phyloP scores from a whole-genome alignment of 768 basidiomycete species.

The Mycena chlorophos region DNA sequence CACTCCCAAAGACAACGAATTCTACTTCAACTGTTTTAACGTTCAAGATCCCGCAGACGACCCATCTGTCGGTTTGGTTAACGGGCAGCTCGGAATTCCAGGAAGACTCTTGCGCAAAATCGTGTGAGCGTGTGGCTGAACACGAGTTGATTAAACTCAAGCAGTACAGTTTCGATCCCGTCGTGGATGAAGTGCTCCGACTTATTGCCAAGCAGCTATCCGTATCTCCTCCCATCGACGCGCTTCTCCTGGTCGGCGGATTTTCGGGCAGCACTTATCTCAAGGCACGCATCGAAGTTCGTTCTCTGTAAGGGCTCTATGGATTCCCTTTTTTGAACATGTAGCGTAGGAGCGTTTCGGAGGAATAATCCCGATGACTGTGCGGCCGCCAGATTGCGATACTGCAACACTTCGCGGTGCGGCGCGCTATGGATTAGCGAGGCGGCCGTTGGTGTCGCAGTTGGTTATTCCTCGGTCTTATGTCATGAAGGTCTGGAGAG shows the following conservation, averaged over 20 bases:
- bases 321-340: conserved; percentile 3
- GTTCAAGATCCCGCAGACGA: conserved; percentile 75
- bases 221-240: conserved; percentile 53
- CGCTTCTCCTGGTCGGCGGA: conserved; percentile 85
- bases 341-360: conserved; percentile 61
- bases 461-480: conserved; percentile 83
- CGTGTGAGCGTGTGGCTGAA: conserved; percentile 38
- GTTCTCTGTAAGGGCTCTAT: conserved; percentile 22
- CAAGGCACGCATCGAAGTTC: conserved; percentile 73
- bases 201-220: conserved; percentile 15
- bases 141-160: background rate
- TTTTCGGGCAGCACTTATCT: conserved; percentile 87
- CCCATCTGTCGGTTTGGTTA: conserved; percentile 72
- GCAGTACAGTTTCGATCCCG: conserved; percentile 67
- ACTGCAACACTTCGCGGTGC: conserved; percentile 87
- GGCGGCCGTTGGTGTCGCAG: conserved; percentile 73
- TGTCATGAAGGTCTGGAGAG: conserved; percentile 69
- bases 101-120: conserved; percentile 76
- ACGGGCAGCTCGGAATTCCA: conserved; percentile 83
- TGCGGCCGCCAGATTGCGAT: conserved; percentile 82
- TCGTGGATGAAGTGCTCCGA: conserved; percentile 56
- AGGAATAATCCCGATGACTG: conserved; percentile 68
- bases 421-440: conserved; percentile 83
- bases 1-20: conserved; percentile 61
- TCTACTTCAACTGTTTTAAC: conserved; percentile 91